These are phyloP conservation scores for Daldinia sp. DNA, from an alignment of 2,329 filamentous ascomycete species.

Conservation along the genomic window DNA sequence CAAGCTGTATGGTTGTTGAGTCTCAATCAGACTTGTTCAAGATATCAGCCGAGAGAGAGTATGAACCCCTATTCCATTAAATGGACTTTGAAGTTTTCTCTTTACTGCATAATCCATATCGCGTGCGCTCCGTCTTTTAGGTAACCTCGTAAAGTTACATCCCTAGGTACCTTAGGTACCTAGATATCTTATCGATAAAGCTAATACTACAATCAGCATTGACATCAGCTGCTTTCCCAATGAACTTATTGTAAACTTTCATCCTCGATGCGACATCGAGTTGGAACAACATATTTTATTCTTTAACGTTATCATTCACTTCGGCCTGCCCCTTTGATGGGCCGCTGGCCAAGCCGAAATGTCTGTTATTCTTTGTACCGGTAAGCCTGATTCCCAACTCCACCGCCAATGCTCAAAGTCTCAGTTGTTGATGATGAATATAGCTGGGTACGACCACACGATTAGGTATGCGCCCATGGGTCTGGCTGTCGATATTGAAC, in stretches of 20 bases:
- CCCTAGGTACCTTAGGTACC: too few species aligned
- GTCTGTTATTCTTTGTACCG: constrained; percentile 74
- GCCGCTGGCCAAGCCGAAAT: constrained; percentile 52
- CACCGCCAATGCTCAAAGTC: constrained; percentile 20
- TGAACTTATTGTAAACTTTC: constrained; percentile 9
- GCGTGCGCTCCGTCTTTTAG: background rate
- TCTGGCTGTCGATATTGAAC: background rate
- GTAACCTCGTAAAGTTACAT: background rate
- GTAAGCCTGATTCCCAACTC: constrained; percentile 53
- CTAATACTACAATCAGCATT: background rate
- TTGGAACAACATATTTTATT: background rate
- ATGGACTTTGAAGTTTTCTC: background rate
- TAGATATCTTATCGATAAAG: constrained; percentile 9
- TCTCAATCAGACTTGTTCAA: too few species aligned
- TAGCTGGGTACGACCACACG: constrained; percentile 73
- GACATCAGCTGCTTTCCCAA: constrained; percentile 2
- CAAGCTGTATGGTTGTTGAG: too few species aligned
- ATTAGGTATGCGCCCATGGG: constrained; percentile 61
- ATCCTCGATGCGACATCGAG: constrained; percentile 22
- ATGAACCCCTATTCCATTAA: background rate
- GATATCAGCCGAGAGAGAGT: too few species aligned
- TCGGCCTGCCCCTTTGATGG: constrained; percentile 21
- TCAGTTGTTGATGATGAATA: constrained; percentile 33
- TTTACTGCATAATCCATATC: background rate
- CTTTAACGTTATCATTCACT: background rate